Evolutionary conservation across 1,284 basidiomycete genomes (phyloP).

Genomic region (Kwoniella shivajii): DNA sequence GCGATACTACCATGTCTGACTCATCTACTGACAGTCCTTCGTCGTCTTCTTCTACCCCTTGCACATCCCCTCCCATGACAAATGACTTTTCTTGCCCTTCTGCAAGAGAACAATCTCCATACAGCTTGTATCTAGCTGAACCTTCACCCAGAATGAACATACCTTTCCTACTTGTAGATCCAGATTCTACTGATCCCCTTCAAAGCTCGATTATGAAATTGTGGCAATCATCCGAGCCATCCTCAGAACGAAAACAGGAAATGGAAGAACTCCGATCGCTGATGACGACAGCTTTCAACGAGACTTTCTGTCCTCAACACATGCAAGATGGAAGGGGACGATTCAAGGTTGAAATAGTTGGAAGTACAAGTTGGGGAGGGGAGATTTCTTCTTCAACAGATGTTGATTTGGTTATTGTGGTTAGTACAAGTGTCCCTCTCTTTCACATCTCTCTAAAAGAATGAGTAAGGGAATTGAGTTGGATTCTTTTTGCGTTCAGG

Average conservation of each 20-base stretch:
- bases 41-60: background rate
- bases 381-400: background rate
- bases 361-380: conserved; percentile 2
- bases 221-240: background rate
- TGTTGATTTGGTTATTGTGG: background rate
- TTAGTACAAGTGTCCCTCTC: too few species aligned
- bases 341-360: conserved; percentile 1
- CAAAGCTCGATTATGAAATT: background rate
- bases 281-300: background rate
- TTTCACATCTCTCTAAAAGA: background rate
- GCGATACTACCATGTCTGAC: background rate
- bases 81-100: background rate
- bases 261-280: background rate
- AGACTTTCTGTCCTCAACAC: background rate
- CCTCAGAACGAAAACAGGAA: background rate
- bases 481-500: background rate
- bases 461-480: background rate
- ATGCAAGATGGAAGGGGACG: background rate
- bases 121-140: background rate
- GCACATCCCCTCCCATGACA: background rate
- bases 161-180: background rate
- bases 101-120: background rate
- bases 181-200: background rate
- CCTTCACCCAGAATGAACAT: background rate
- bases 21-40: background rate